Evolutionary conservation across 306 rosid species (phyloP).

Genomic region (Inga laurina): DNA sequence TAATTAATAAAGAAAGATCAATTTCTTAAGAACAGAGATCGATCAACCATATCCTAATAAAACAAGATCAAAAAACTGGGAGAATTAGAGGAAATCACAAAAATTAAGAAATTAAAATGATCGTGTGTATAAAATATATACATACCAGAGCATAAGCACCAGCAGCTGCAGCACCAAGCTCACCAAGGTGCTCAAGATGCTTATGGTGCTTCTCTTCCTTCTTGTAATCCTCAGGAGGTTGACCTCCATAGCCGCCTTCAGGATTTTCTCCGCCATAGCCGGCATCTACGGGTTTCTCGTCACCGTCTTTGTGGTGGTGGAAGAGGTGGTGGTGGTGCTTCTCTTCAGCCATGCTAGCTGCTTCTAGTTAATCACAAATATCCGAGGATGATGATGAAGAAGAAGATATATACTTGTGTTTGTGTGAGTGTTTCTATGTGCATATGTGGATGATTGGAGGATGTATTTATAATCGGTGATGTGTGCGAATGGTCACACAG

Average conservation of each 20-base stretch:
- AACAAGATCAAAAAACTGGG: neutral
- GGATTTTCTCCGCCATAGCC: neutral
- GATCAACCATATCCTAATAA: neutral
- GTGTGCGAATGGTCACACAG: neutral
- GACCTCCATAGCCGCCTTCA: neutral
- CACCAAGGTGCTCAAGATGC: constrained; percentile 54
- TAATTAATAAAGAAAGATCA: too few relatives aligned
- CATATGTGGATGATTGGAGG: neutral
- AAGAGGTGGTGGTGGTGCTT: constrained; percentile 44
- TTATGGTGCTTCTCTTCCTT: constrained; percentile 80
- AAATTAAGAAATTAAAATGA: neutral
- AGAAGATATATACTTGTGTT: neutral
- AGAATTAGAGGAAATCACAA: neutral
- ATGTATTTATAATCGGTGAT: constrained; percentile 40
- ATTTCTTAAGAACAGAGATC: neutral
- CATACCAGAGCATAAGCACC: constrained; percentile 73
- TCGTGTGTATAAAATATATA: neutral
- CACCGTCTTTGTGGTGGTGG: constrained; percentile 60
- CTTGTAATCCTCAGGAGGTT: constrained; percentile 43
- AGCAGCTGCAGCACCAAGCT: constrained; percentile 52
- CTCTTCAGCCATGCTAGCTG: constrained; percentile 65
- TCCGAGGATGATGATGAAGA: neutral
- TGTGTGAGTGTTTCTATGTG: neutral
- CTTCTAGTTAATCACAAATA: neutral
- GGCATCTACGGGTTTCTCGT: constrained; percentile 22